A percentile compares a stretch with the other conserved stretches of the same genome.
Conservation (phyloP, 805 yeast genomes). For the Grigorovia transvaalensis region DNA sequence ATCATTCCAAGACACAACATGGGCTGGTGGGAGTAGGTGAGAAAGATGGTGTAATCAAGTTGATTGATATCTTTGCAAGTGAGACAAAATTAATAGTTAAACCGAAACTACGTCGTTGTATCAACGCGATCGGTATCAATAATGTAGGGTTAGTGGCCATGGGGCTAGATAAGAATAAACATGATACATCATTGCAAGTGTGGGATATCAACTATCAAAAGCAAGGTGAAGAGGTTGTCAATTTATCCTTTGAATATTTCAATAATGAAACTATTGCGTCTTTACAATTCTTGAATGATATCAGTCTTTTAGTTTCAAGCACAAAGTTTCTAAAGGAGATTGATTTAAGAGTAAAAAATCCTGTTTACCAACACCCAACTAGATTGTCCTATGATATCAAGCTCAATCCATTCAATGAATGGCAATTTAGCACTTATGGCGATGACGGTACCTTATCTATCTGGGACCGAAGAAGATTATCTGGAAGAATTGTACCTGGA, state of each 20-base stretch:
- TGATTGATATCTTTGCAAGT: slow-evolving; percentile 44
- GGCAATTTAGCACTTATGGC: slow-evolving; percentile 61
- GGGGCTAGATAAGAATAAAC: slow-evolving; percentile 70
- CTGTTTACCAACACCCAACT: slow-evolving; percentile 65
- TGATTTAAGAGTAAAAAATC: slow-evolving; percentile 57
- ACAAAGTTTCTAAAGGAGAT: slow-evolving; percentile 69
- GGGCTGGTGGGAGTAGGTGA: slow-evolving; percentile 71
- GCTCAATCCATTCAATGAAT: slow-evolving; percentile 56
- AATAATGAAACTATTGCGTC: slow-evolving; percentile 70
- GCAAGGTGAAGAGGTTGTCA: slow-evolving; percentile 40
- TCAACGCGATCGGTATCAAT: slow-evolving; percentile 66
- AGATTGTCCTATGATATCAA: slow-evolving; percentile 58
- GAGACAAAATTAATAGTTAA: slow-evolving; percentile 26
- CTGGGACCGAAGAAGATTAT: slow-evolving; percentile 66
- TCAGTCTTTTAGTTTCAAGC: slow-evolving; percentile 59
- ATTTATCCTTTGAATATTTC: slow-evolving; percentile 47
- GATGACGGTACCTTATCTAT: slow-evolving; percentile 79
- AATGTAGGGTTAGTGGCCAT: slow-evolving; percentile 55
- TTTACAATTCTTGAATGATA: slow-evolving; percentile 52
- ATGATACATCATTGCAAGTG: slow-evolving; percentile 63
- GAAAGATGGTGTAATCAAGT: slow-evolving; percentile 51
- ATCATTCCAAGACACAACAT: slow-evolving; percentile 43
- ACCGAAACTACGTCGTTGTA: slow-evolving; percentile 61
- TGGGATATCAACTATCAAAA: slow-evolving; percentile 67
- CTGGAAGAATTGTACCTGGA: slow-evolving; percentile 17